These are phyloP conservation scores for Plasmodium fragile DNA, from an alignment of 169 alveolate genomes.

Conservation along the genomic window DNA sequence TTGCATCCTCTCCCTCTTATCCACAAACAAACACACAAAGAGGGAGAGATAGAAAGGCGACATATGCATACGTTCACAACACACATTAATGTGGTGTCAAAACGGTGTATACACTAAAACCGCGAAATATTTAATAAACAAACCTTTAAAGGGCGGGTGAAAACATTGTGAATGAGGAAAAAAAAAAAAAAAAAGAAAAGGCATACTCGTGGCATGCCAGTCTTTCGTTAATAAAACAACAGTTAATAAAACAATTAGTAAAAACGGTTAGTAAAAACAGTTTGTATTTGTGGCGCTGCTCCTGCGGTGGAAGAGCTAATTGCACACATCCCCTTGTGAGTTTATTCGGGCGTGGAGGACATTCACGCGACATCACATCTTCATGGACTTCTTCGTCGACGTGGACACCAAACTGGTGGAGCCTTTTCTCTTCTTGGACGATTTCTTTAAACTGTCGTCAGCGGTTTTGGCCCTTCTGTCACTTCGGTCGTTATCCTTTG, in stretches of 20 bases:
- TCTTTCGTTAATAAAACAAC: background rate
- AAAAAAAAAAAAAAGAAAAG: background rate
- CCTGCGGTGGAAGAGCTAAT: background rate
- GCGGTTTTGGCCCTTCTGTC: slow-evolving; percentile 32
- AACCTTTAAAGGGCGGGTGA: background rate
- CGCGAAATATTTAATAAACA: background rate
- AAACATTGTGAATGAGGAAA: background rate
- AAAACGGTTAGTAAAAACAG: too few relatives aligned
- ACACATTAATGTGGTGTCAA: background rate
- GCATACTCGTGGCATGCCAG: background rate
- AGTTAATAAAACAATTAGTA: too few relatives aligned
- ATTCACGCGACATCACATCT: background rate
- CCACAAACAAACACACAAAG: background rate
- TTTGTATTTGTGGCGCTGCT: background rate
- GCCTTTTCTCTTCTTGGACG: slow-evolving; percentile 44
- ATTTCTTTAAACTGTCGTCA: slow-evolving; percentile 37
- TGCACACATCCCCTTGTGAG: background rate
- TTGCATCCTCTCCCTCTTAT: background rate
- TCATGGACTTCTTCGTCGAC: slow-evolving; percentile 46
- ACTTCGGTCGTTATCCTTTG: slow-evolving; percentile 36
- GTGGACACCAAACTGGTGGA: slow-evolving; percentile 21
- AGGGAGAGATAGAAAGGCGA: background rate
- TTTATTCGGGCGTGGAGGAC: background rate
- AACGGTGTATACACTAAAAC: background rate
- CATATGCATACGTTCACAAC: background rate